These are phyloP conservation scores for Neurospora sublineolata DNA, from an alignment of 495 filamentous ascomycete species.

Conservation along the genomic window DNA sequence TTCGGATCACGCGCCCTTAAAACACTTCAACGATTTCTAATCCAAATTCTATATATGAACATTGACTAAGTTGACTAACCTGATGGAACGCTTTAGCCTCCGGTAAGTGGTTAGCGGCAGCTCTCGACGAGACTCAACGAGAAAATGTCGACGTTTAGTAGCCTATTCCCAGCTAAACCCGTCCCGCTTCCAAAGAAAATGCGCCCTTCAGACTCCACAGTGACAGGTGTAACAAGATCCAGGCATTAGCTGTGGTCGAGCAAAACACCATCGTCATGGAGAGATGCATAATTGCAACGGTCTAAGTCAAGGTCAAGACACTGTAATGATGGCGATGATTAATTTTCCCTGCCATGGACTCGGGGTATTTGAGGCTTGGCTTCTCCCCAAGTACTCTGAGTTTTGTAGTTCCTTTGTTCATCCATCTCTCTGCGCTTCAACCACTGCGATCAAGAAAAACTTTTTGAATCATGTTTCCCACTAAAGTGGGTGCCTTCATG, in stretches of 20 bases:
- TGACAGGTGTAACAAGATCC: not conserved
- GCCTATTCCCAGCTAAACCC: not conserved
- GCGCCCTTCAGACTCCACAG: not conserved
- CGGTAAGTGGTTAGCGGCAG: not conserved
- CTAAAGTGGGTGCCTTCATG: not conserved
- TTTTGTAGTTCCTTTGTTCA: not conserved
- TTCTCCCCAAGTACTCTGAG: not conserved
- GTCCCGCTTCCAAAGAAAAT: not conserved
- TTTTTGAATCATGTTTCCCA: not conserved
- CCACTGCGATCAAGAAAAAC: not conserved
- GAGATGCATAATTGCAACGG: not conserved
- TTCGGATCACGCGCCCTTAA: not conserved
- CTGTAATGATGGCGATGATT: not conserved
- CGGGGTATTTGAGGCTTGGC: not conserved
- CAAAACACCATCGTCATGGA: not conserved
- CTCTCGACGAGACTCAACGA: not conserved
- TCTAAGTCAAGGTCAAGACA: not conserved
- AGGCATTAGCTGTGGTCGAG: not conserved
- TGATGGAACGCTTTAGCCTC: not conserved
- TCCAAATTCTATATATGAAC: not conserved
- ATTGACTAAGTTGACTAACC: not conserved
- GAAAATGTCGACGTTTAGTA: not conserved
- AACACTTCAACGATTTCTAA: not conserved
- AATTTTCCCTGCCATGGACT: not conserved
- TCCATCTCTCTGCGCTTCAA: not conserved